Evolutionary conservation across 495 filamentous ascomycete genomes (phyloP).

Genomic region (Penicillium herquei): DNA sequence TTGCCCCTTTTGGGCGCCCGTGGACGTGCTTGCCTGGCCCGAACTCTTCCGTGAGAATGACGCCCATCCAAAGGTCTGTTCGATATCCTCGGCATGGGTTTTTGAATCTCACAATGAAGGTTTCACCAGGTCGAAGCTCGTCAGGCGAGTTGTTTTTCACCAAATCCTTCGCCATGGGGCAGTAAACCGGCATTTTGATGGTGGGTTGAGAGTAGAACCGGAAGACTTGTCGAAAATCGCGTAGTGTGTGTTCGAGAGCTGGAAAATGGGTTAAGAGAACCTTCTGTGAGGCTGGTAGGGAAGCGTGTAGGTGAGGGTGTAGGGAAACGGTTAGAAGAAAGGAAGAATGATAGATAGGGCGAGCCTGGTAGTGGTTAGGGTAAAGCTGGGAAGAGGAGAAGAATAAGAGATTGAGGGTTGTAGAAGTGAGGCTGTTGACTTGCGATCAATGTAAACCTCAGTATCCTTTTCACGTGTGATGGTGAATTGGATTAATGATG

Average conservation of each 20-base stretch:
- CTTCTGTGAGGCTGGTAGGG: not conserved
- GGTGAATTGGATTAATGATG: too few species aligned
- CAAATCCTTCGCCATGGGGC: not conserved
- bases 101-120: constrained; percentile 17
- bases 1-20: constrained; percentile 7
- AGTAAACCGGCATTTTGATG: too few species aligned
- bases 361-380: not conserved
- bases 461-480: too few species aligned
- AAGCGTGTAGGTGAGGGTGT: not conserved
- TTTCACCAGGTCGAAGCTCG: constrained; percentile 9
- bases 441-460: too few species aligned
- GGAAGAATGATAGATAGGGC: not conserved
- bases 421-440: too few species aligned
- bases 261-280: not conserved
- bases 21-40: not conserved
- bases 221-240: too few species aligned
- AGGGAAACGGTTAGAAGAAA: not conserved
- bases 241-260: not conserved
- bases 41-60: constrained; percentile 7
- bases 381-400: not conserved
- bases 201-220: too few species aligned
- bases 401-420: too few species aligned
- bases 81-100: constrained; percentile 8
- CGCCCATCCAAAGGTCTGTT: constrained; percentile 18
- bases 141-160: not conserved